These are phyloP conservation scores for Iberis pinnata DNA, from an alignment of 345 rosid genomes.

Conservation along the genomic window DNA sequence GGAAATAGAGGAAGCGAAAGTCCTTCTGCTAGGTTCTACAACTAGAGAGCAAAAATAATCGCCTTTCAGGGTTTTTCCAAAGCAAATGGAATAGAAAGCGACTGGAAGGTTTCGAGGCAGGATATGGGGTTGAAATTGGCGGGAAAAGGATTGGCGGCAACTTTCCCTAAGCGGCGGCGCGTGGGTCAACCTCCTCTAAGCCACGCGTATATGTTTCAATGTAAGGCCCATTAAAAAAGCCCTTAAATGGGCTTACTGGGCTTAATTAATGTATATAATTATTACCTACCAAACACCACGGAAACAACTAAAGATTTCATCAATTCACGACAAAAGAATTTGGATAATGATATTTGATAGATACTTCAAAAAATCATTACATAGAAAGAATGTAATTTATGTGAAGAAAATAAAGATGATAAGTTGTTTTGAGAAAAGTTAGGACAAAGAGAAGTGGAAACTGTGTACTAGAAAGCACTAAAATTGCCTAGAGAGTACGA, in stretches of 20 bases:
- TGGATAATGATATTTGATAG: neutral
- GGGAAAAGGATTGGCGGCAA: constrained; percentile 47
- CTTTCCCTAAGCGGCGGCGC: constrained; percentile 24
- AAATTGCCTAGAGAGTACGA: constrained; percentile 16
- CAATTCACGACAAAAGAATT: neutral
- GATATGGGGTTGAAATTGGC: constrained; percentile 35
- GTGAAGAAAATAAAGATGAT: too few species aligned
- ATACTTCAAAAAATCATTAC: too few species aligned
- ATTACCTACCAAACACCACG: neutral
- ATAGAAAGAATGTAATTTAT: too few species aligned
- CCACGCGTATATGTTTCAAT: constrained; percentile 8
- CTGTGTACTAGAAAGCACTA: constrained; percentile 32
- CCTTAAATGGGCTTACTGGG: constrained; percentile 4
- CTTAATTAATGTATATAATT: neutral
- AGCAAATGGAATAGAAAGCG: constrained; percentile 6
- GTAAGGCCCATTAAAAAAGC: constrained; percentile 20
- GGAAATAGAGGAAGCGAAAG: too few species aligned
- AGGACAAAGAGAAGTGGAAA: constrained; percentile 30
- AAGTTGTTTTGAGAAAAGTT: too few species aligned
- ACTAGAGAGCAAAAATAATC: neutral
- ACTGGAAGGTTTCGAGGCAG: constrained; percentile 1
- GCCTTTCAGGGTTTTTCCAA: neutral
- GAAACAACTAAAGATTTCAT: neutral
- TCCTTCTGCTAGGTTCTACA: too few species aligned
- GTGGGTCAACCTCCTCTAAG: constrained; percentile 1